Evolutionary conservation across 345 rosid genomes (phyloP), one percentile per base, ranked within the genome.

Genomic region (Brassica rapa): DNA sequence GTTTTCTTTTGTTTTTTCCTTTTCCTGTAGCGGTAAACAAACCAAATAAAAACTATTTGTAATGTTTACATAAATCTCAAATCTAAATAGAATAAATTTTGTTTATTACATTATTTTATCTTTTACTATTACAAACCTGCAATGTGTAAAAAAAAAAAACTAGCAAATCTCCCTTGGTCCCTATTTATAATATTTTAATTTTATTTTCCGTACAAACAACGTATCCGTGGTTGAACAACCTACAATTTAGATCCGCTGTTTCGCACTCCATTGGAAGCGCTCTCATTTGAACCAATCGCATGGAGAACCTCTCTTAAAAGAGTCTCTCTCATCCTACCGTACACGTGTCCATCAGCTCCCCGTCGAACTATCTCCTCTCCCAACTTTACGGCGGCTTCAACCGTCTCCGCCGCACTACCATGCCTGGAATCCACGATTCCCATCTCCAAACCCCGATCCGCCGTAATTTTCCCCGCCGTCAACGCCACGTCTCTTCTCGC

Each of bases 401-500:
- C 56, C 6, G 93, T 84, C 83, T 81, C 84, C 83, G 68, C 83
- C 35, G 86, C 86, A n/a, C 85, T 82, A 53, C 77, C 87, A 15
- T 84, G 72, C 21, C 81, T 87, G 7, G 82, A 82, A 7, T 91
- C 94, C n/a, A 86, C 85, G 1, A 88, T 43, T 7, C 90, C 88
- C 80, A 79, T 81, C 72, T 78, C 78, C 35, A 80, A 70, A 25
- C 83, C 97, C 59, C 70, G 79, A n/a, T 8, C 77, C 3, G 86
- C 94, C 70, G 86, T 87, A 64, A 91, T 29, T 69, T 88, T 91
- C 56, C 65, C 77, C 10, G 91, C 88, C 82, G 82, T 53, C 79
- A 91, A 41, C 74, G 89, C 55, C 23, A 86, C 72, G 30, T 85
- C 88, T 1, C 90, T 83, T 33, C 76, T 74, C 1, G 84, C 85